These are phyloP conservation scores for Starmera amethionina DNA, from an alignment of 805 yeast species.

Conservation along the genomic window DNA sequence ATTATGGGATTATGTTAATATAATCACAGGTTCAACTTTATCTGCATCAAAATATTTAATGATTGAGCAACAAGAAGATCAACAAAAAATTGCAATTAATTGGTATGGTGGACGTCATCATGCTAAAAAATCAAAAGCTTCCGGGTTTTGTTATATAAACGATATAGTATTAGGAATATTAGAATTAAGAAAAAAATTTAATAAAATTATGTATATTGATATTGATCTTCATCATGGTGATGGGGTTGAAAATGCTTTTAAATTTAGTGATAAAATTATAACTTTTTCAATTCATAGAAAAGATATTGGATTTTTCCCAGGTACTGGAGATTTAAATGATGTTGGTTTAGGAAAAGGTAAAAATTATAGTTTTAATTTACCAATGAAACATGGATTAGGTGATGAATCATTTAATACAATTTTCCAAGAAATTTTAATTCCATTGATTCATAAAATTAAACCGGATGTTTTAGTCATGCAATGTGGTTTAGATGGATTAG, in stretches of 20 bases:
- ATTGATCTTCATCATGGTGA: constrained; percentile 76
- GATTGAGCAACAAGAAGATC: neutral
- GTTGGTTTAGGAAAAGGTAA: constrained; percentile 27
- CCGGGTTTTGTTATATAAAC: constrained; percentile 68
- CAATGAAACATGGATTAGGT: constrained; percentile 44
- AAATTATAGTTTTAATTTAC: constrained; percentile 38
- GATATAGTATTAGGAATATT: constrained; percentile 54
- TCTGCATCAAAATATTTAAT: constrained; percentile 32
- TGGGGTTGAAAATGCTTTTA: constrained; percentile 64
- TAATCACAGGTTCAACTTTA: constrained; percentile 49
- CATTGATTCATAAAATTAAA: constrained; percentile 24
- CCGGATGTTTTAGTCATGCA: constrained; percentile 55
- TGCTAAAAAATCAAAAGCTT: constrained; percentile 40
- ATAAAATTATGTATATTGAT: constrained; percentile 51
- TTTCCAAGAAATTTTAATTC: constrained; percentile 30
- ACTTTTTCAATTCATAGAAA: constrained; percentile 56
- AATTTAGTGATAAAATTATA: constrained; percentile 41
- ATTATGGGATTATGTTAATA: constrained; percentile 37
- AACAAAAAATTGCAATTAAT: constrained; percentile 39
- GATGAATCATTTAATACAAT: constrained; percentile 33
- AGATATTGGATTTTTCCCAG: constrained; percentile 67
- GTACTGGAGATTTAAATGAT: constrained; percentile 43
- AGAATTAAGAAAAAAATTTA: constrained; percentile 34
- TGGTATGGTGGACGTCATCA: constrained; percentile 84
- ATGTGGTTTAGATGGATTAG: constrained; percentile 68